Evolutionary conservation across 2,329 filamentous ascomycete genomes (phyloP), one percentile per base, ranked within the genome.

Genomic region (Trichoderma atroviride): DNA sequence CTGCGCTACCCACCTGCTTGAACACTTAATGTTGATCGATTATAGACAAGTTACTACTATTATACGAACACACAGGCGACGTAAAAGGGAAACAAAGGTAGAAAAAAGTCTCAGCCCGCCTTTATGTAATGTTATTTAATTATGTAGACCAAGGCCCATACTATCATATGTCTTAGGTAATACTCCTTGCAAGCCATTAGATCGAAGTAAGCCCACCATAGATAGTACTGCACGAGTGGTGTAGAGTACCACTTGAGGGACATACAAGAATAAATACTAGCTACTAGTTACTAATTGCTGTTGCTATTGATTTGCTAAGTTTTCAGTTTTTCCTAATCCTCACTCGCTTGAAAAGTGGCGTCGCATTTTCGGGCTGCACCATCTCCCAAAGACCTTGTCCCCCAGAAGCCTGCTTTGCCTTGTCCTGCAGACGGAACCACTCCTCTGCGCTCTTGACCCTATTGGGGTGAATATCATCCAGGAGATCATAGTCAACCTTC

Each of bases 361-460:
- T 37, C 14, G 35, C 14, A 16, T 63, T 53, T 19, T 37, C 33
- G 11, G 61, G 47, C 4, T 55, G 61, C 10, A 64, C 22, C 27
- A 19, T 43, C 3, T 64, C 16, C 47, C 33, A 64, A 14, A 56
- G 50, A 11, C 35, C 11, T 22, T 50, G 33, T 6, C 19, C 31
- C 6, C 50, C 33, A 16, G 31, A 29, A n/a, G 24, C n/a, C 52
- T 56, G 16, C 50, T 27, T 43, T 40, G 19, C 3, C 16, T 55
- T 40, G n/a, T 64, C 61, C 16, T 64, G 61, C 3, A 14, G 33
- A 24, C 52, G 50, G 16, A 43, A 64, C 50, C 61, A 64, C 1
- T 64, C 31, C 52, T 64, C 52, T 24, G 61, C 50, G 19, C 50
- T 55, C 22, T 29, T 63, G 60, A 55, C 16, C 22, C 50, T 56